These are phyloP conservation scores for Yamadazyma epiphylla DNA, from an alignment of 1,139 yeast genomes.

Conservation along the genomic window DNA sequence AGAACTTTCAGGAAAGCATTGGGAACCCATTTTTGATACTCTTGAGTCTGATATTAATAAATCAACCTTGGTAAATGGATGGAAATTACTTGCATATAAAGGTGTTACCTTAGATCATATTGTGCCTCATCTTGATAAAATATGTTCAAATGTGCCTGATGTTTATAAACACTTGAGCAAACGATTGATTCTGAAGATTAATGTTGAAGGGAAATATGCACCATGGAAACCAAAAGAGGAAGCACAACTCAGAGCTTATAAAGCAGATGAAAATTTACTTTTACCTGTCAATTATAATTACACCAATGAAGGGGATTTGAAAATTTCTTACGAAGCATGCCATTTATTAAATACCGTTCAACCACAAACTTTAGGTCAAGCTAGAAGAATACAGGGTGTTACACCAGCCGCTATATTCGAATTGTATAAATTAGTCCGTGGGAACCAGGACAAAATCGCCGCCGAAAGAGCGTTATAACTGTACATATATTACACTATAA, in stretches of 20 bases:
- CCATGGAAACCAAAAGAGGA: slow-evolving; percentile 77
- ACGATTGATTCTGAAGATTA: slow-evolving; percentile 57
- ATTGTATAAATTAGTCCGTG: slow-evolving; percentile 46
- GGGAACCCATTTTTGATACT: slow-evolving; percentile 54
- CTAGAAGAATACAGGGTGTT: slow-evolving; percentile 88
- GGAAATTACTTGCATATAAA: slow-evolving; percentile 43
- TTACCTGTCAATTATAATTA: slow-evolving; percentile 70
- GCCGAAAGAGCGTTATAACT: slow-evolving; percentile 9
- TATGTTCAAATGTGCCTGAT: slow-evolving; percentile 17
- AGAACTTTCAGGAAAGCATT: slow-evolving; percentile 52
- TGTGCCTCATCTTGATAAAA: slow-evolving; percentile 25
- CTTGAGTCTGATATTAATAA: slow-evolving; percentile 40
- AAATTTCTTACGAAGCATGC: slow-evolving; percentile 73
- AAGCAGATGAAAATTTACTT: slow-evolving; percentile 71
- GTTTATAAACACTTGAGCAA: slow-evolving; percentile 34
- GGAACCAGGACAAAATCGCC: slow-evolving; percentile 19
- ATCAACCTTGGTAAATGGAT: slow-evolving; percentile 34
- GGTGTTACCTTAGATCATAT: slow-evolving; percentile 28
- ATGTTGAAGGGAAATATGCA: slow-evolving; percentile 78
- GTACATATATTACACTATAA: slow-evolving; percentile 7
- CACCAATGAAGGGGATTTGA: slow-evolving; percentile 36
- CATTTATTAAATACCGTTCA: slow-evolving; percentile 66
- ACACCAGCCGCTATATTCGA: slow-evolving; percentile 84
- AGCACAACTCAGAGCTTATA: slow-evolving; percentile 69
- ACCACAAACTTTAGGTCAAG: slow-evolving; percentile 92